Conservation (phyloP, 345 rosid genomes). For the Gossypium anomalum region DNA sequence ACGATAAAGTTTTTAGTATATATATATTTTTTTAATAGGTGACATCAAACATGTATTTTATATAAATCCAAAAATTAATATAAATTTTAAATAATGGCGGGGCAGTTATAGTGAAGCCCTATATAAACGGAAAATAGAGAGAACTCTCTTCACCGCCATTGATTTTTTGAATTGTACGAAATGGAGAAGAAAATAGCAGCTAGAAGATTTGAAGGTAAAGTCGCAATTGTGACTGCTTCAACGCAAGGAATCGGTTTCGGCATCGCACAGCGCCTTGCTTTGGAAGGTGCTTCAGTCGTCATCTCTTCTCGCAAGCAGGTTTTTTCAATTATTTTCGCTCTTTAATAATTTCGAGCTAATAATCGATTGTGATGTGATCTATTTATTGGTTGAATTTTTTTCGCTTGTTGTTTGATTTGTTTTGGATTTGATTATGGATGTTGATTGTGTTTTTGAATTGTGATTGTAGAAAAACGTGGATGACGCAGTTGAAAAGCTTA, state of each 20-base stretch:
- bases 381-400: not conserved
- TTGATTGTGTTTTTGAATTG: not conserved
- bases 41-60: too few species aligned
- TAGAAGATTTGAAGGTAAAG: constrained; percentile 66
- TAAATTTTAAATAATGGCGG: not conserved
- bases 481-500: constrained; percentile 69
- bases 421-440: not conserved
- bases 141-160: not conserved
- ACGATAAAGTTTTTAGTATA: too few species aligned
- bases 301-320: constrained; percentile 77
- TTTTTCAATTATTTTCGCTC: not conserved
- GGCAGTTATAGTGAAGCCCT: not conserved
- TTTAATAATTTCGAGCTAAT: too few species aligned
- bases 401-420: not conserved
- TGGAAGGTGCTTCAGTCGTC: constrained; percentile 70
- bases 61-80: not conserved
- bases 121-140: not conserved
- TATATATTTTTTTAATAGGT: too few species aligned
- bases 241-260: constrained; percentile 91
- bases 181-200: not conserved
- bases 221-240: constrained; percentile 86
- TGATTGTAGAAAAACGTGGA: constrained; percentile 65
- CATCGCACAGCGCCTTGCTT: constrained; percentile 72
- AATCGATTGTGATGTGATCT: not conserved
- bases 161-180: not conserved